Base-by-base conservation (phyloP, 192 early-diverging fungal species). In the Tieghemiomyces parasiticus region DNA sequence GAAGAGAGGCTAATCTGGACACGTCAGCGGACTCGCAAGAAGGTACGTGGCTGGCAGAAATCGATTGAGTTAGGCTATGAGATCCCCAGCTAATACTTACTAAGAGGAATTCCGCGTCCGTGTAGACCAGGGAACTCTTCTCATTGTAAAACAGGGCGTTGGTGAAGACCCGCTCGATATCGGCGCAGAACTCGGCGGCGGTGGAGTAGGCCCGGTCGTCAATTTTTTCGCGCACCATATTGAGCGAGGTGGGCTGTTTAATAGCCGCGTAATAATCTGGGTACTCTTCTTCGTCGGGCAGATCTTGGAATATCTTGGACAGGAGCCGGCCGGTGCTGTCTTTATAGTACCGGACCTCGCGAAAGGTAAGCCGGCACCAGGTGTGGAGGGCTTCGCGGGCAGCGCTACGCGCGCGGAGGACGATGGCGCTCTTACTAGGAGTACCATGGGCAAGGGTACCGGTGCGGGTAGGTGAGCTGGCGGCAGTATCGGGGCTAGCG, bases 101-200 rank as follows among this genome's bases (percentile, higher is more conserved):
- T 61, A 74, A 66, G 26, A 81, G 56, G 3, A 72, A 34, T 60
- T 68, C 73, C 2, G 90, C 89, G 68, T 93, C 88, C 38, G 82
- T 68, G 61, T 90, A 87, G 3, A 97, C 77, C 49, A 83, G 81
- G 13, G 92, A 95, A 12, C 83, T 84, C 38, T 85, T 77, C 58
- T 82, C 84, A 67, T 96, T 96, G 70, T 91, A 98, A 35, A 78
- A 81, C 64, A 83, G 92, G 14, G 93, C 93, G 62, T 98, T 98
- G 59, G 86, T 76, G 65, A 95, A 93, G 71, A 96, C 81, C 53
- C 81, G 68, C 30, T 77, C 68, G 62, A 95, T 78, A 68, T 98
- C 95, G n/a, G 71, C 67, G 70, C 80, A 77, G 62, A 94, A 91
- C 24, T 78, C 75, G 13, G 80, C 72, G 46, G 92, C 67, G 22